Conservation (phyloP, 352 stramenopile species). For the Lagenidium giganteum region DNA sequence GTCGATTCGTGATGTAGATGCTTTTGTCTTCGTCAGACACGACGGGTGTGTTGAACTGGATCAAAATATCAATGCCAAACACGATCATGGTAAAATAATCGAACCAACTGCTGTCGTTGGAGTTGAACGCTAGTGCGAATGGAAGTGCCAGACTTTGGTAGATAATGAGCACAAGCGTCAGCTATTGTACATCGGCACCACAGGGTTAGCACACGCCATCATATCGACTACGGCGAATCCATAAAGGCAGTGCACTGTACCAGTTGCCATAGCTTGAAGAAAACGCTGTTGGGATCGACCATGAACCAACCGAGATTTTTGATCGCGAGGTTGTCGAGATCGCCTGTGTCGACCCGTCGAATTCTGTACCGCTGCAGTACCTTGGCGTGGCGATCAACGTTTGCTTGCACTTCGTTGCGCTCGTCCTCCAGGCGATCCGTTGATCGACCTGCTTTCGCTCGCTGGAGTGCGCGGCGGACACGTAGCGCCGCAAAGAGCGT, state of each 20-base stretch:
- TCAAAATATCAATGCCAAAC: conserved; percentile 63
- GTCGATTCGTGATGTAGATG: conserved; percentile 60
- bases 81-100: conserved; percentile 62
- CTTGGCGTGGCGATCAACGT: conserved; percentile 63
- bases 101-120: conserved; percentile 34
- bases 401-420: conserved; percentile 40
- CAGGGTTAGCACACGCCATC: too few relatives aligned
- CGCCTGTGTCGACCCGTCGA: conserved; percentile 39
- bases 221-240: too few relatives aligned
- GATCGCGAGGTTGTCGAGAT: conserved; percentile 26
- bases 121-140: conserved; percentile 56
- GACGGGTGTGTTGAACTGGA: conserved; percentile 75
- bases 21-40: conserved; percentile 28
- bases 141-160: conserved; percentile 76
- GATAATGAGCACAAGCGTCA: conserved; percentile 66
- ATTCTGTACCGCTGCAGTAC: conserved; percentile 77
- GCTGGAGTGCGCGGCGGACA: conserved; percentile 45
- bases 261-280: conserved; percentile 78
- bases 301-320: conserved; percentile 44
- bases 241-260: too few relatives aligned
- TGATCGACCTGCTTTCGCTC: conserved; percentile 19
- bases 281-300: conserved; percentile 57
- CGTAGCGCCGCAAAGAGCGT: conserved; percentile 59
- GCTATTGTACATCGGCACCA: conserved; percentile 13
- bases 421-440: conserved; percentile 4